Percentiles rank a stretch among this genome's conserved stretches.
Evolutionary conservation across 1,139 yeast species (phyloP).

Genomic region (Yueomyces sp.): DNA sequence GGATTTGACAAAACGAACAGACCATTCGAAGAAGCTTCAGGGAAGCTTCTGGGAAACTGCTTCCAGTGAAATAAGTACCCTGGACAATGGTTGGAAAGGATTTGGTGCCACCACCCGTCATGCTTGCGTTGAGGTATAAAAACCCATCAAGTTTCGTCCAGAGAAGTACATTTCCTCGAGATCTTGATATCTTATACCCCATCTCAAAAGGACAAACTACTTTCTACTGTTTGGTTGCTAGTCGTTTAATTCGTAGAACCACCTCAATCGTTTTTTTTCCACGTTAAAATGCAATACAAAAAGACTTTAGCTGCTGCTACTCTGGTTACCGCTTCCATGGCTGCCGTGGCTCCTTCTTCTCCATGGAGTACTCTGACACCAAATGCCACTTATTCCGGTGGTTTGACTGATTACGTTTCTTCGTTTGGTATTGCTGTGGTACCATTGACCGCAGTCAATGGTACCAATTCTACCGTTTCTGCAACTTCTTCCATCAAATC

Average conservation of each 20-base stretch:
- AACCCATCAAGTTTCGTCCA: too few relatives aligned
- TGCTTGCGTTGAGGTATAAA: too few relatives aligned
- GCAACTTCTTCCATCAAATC: conserved; percentile 1
- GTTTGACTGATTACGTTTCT: conserved; percentile 28
- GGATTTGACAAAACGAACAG: too few relatives aligned
- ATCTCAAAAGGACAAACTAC: too few relatives aligned
- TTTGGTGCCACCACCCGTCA: too few relatives aligned
- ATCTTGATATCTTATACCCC: too few relatives aligned
- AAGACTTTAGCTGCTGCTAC: conserved; percentile 27
- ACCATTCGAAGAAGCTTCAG: too few relatives aligned
- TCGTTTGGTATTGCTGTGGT: conserved; percentile 3
- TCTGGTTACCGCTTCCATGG: conserved; percentile 34
- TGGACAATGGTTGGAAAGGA: too few relatives aligned
- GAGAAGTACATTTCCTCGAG: too few relatives aligned
- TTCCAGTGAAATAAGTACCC: too few relatives aligned
- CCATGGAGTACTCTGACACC: conserved; percentile 44
- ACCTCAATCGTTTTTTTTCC: not conserved
- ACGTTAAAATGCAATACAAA: conserved; percentile 22
- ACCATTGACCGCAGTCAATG: conserved; percentile 1
- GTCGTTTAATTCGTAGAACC: not conserved
- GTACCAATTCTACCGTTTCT: conserved; percentile 29
- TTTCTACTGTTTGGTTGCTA: too few relatives aligned
- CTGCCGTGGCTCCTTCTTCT: conserved; percentile 39
- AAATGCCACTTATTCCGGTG: conserved; percentile 40
- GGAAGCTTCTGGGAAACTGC: too few relatives aligned